phyloP scores from a whole-genome alignment of 2,329 filamentous ascomycete species.

The Phyllosticta citribraziliensis region DNA sequence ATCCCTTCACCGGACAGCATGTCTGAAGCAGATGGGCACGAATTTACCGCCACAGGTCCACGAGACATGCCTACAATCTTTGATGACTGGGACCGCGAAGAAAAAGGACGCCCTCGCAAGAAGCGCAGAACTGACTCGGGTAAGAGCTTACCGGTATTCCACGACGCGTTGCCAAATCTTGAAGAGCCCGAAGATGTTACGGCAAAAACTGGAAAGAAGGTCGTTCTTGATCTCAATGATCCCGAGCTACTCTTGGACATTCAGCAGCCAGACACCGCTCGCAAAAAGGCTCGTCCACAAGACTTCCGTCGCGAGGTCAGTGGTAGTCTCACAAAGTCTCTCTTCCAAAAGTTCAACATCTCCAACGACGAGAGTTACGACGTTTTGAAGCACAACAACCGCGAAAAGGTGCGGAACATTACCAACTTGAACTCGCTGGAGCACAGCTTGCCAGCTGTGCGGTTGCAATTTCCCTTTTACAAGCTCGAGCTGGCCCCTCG shows the following conservation, averaged over 20 bases:
- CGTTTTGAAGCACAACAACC: conserved; percentile 89
- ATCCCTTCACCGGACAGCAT: conserved; percentile 35
- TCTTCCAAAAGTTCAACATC: conserved; percentile 81
- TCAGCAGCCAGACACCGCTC: conserved; percentile 52
- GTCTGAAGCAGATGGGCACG: conserved; percentile 23
- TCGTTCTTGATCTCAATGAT: conserved; percentile 80
- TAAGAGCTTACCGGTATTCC: conserved; percentile 23
- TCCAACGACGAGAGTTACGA: conserved; percentile 96
- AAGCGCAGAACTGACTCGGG: conserved; percentile 46
- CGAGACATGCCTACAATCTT: conserved; percentile 20
- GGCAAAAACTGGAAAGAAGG: conserved; percentile 62
- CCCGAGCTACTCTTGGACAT: conserved; percentile 78
- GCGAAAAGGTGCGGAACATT: conserved; percentile 78
- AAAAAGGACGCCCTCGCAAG: conserved; percentile 43
- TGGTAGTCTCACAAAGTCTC: conserved; percentile 59
- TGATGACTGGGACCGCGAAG: conserved; percentile 24
- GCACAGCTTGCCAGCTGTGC: conserved; percentile 83
- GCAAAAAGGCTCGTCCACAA: conserved; percentile 47
- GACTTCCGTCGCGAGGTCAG: conserved; percentile 59
- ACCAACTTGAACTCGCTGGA: conserved; percentile 88
- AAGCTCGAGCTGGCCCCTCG: conserved; percentile 67
- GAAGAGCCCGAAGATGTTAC: conserved; percentile 72
- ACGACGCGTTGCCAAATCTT: conserved; percentile 54
- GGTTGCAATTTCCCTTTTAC: conserved; percentile 93
- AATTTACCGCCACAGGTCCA: conserved; percentile 14